phyloP scores from a whole-genome alignment of 2,329 filamentous ascomycete species.

The Scedosporium boydii region DNA sequence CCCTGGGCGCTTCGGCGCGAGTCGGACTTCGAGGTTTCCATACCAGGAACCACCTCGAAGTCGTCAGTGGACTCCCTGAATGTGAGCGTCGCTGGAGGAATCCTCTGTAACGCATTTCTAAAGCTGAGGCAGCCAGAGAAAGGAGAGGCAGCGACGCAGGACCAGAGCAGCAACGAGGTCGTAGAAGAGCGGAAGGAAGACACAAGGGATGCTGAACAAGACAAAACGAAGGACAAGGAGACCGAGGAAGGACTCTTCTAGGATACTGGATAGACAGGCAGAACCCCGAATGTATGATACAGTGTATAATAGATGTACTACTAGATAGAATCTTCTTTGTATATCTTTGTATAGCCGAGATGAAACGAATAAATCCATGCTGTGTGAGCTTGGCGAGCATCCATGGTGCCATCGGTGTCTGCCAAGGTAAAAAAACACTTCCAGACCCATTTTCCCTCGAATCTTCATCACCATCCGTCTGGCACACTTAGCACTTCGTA shows the following conservation, averaged over 20 bases:
- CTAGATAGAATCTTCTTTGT: background rate
- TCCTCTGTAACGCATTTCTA: slow-evolving; percentile 61
- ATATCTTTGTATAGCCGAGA: background rate
- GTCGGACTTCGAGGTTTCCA: slow-evolving; percentile 57
- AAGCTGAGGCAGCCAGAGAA: background rate
- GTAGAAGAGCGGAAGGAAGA: background rate
- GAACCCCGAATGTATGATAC: background rate
- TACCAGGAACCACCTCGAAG: slow-evolving; percentile 45
- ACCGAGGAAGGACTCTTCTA: background rate
- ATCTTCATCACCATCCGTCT: too few species aligned
- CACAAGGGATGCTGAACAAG: background rate
- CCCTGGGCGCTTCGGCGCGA: slow-evolving; percentile 52
- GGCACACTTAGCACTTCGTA: too few species aligned
- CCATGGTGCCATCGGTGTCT: too few species aligned
- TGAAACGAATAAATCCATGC: too few species aligned
- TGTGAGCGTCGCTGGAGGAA: slow-evolving; percentile 76
- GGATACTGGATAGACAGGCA: background rate
- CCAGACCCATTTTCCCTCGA: too few species aligned
- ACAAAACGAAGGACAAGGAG: background rate
- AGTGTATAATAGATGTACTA: background rate
- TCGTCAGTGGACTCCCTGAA: slow-evolving; percentile 80
- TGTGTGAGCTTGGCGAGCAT: too few species aligned
- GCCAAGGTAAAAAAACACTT: too few species aligned
- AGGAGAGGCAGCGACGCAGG: background rate
- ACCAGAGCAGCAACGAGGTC: background rate